phyloP scores from a whole-genome alignment of 225 moss, liverwort and hornwort species.

The Sphagnum tenellum region DNA sequence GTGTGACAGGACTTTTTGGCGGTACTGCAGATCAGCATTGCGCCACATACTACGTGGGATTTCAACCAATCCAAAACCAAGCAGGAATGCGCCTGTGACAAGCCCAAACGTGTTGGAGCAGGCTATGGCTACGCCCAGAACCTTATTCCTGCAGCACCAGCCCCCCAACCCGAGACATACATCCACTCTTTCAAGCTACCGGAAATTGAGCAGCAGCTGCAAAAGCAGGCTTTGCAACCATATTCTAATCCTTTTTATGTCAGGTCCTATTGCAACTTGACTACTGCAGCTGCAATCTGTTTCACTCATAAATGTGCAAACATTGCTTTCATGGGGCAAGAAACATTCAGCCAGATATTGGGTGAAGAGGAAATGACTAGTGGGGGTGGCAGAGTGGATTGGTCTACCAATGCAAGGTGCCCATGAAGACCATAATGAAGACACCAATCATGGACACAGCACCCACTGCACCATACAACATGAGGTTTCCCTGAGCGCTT shows the following conservation, averaged over 20 bases:
- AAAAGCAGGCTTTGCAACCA: no score
- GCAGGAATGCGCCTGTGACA: slow-evolving; percentile 94
- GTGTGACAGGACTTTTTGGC: slow-evolving; percentile 87
- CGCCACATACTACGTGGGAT: slow-evolving; percentile 98
- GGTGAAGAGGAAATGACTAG: no score
- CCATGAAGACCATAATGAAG: slow-evolving; percentile 86
- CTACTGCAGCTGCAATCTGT: no score
- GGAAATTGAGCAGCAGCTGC: no score
- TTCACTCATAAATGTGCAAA: no score
- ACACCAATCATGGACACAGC: slow-evolving; percentile 82
- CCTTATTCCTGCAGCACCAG: slow-evolving; percentile 59
- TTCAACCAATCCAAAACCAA: slow-evolving; percentile 93
- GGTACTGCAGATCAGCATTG: slow-evolving; percentile 88
- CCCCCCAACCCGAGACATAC: neutral
- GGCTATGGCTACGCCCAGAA: slow-evolving; percentile 86
- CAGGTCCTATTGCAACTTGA: no score
- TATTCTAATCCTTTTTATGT: no score
- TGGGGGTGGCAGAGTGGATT: no score
- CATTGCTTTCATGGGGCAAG: no score
- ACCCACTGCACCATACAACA: slow-evolving; percentile 80
- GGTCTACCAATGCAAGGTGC: slow-evolving; percentile 75
- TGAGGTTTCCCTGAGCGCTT: slow-evolving; percentile 75
- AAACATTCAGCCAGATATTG: no score
- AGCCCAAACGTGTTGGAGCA: slow-evolving; percentile 99
- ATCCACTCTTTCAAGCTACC: no score